Conservation (phyloP, 1,284 basidiomycete genomes). For the Marasmius oreades region DNA sequence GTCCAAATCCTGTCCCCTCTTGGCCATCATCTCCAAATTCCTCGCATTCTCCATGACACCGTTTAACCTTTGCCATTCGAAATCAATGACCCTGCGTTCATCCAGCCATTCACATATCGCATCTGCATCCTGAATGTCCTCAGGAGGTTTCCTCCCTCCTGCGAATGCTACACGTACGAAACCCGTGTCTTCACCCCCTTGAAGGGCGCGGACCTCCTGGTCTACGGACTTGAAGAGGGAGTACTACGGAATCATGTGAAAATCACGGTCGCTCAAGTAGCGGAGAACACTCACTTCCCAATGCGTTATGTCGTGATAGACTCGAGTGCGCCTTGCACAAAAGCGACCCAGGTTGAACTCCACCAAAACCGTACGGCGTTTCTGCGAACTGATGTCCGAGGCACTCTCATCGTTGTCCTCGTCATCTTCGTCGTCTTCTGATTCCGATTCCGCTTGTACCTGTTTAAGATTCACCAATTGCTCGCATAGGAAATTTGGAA, state of each 20-base stretch:
- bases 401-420: conserved; percentile 24
- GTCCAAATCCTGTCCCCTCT: conserved; percentile 40
- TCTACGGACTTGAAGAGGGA: conserved; percentile 52
- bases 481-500: not conserved
- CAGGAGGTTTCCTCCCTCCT: conserved; percentile 51
- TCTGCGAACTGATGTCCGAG: conserved; percentile 26
- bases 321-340: conserved; percentile 64
- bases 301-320: conserved; percentile 76
- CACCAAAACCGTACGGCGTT: conserved; percentile 18
- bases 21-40: conserved; percentile 51
- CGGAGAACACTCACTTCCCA: conserved; percentile 67
- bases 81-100: conserved; percentile 59
- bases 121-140: conserved; percentile 68
- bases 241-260: conserved; percentile 36
- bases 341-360: conserved; percentile 68
- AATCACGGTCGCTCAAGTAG: not conserved
- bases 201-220: conserved; percentile 53
- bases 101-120: conserved; percentile 82
- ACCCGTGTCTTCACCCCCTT: conserved; percentile 28
- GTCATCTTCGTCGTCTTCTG: conserved; percentile 23
- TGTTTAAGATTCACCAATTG: not conserved
- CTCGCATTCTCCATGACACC: conserved; percentile 69
- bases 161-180: conserved; percentile 57
- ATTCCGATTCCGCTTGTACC: conserved; percentile 14
- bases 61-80: conserved; percentile 66